These are phyloP conservation scores for Hypoxylon lenormandii DNA, from an alignment of 495 filamentous ascomycete species.

Conservation along the genomic window DNA sequence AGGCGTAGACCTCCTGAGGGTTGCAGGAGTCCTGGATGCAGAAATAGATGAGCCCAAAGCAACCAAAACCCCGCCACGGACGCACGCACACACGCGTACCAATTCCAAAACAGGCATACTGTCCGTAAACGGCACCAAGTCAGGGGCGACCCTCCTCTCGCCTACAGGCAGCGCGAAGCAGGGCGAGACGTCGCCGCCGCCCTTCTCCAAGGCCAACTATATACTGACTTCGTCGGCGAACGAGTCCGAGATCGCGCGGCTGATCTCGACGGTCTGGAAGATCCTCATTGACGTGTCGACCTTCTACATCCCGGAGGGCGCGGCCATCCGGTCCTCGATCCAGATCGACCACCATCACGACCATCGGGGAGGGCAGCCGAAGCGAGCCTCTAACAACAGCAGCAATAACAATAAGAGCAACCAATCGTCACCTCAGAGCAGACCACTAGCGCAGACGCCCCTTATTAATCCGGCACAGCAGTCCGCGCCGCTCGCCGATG, in stretches of 20 bases:
- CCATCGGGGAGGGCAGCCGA: neutral
- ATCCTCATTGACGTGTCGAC: constrained; percentile 53
- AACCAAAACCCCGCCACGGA: constrained; percentile 13
- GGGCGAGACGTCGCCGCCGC: constrained; percentile 39
- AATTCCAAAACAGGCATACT: constrained; percentile 3
- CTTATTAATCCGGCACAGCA: constrained; percentile 25
- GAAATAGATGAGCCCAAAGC: constrained; percentile 37
- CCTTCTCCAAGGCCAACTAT: constrained; percentile 58
- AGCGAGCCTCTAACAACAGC: constrained; percentile 3
- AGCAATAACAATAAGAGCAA: too few relatives aligned
- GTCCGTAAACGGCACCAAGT: constrained; percentile 5
- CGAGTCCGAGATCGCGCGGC: constrained; percentile 54
- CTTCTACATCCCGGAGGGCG: constrained; percentile 53
- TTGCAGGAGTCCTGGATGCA: constrained; percentile 58
- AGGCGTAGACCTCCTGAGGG: constrained; percentile 56
- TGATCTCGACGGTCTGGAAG: constrained; percentile 57
- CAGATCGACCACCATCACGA: neutral
- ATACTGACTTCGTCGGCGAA: constrained; percentile 57
- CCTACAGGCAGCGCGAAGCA: constrained; percentile 24
- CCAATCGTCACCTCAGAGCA: neutral
- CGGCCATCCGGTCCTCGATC: constrained; percentile 4
- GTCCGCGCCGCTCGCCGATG: constrained; percentile 20
- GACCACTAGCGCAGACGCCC: constrained; percentile 28
- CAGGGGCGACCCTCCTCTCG: constrained; percentile 27
- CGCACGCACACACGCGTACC: constrained; percentile 26